Conservation (phyloP, 2,329 filamentous ascomycete genomes). For the Paraconiothyrium sp. region DNA sequence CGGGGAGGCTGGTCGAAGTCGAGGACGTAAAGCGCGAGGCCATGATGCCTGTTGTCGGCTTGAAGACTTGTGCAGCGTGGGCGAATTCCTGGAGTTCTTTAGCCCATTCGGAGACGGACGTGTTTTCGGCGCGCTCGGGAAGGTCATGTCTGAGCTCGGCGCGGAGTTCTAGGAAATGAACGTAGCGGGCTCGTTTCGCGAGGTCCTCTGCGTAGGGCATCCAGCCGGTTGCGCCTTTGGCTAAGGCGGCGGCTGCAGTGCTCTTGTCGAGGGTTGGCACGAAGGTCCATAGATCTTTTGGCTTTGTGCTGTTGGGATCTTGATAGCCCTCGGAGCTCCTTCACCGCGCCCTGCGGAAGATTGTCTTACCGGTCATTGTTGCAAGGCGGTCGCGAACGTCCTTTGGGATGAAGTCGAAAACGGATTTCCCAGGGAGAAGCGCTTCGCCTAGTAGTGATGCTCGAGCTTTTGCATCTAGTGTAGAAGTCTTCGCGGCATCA, state of each 20-base stretch:
- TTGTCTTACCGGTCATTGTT: slow-evolving; percentile 76
- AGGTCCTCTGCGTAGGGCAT: slow-evolving; percentile 88
- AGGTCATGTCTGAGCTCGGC: slow-evolving; percentile 67
- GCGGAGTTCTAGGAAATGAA: slow-evolving; percentile 79
- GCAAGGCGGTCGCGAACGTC: slow-evolving; percentile 80
- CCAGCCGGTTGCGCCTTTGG: slow-evolving; percentile 67
- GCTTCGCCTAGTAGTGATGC: slow-evolving; percentile 84
- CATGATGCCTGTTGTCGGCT: slow-evolving; percentile 91
- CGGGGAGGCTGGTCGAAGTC: slow-evolving; percentile 44
- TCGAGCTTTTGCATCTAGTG: slow-evolving; percentile 77
- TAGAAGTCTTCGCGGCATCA: slow-evolving; percentile 80
- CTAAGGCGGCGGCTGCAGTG: slow-evolving; percentile 57
- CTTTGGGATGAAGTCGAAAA: slow-evolving; percentile 90
- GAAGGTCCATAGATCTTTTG: slow-evolving; percentile 62
- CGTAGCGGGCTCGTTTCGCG: slow-evolving; percentile 81
- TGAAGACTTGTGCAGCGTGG: slow-evolving; percentile 81
- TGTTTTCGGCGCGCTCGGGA: slow-evolving; percentile 63
- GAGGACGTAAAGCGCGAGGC: slow-evolving; percentile 86
- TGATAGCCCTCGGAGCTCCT: slow-evolving; percentile 69
- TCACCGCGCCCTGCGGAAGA: slow-evolving; percentile 80
- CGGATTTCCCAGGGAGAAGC: slow-evolving; percentile 86
- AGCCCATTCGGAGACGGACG: slow-evolving; percentile 76
- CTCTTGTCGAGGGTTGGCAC: slow-evolving; percentile 55
- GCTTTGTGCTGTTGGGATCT: slow-evolving; percentile 69
- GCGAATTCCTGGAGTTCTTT: slow-evolving; percentile 83